Evolutionary conservation across 2,329 filamentous ascomycete genomes (phyloP), one percentile per base, ranked within the genome.

Genomic region (Ophiocordyceps camponoti-saundersi): DNA sequence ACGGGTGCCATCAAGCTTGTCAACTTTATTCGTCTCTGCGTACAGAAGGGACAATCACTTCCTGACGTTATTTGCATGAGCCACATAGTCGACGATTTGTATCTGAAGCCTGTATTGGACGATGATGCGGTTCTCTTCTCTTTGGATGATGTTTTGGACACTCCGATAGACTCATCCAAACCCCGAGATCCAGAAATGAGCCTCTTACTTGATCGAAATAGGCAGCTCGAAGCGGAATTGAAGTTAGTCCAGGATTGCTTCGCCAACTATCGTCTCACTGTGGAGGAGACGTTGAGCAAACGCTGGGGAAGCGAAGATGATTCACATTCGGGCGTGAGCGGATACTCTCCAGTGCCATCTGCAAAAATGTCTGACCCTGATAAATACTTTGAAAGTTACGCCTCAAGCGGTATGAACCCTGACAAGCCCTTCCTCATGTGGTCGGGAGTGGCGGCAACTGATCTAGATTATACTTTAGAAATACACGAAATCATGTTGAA

Each of bases 401-500:
- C 74, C 11, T 65, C 69, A 48, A 69, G 71, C 50, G 79, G 82
- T 83, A 63, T 51, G 69, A 55, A 41, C 21, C 8, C 15, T 18
- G 29, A 13, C n/a, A 4, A 22, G 20, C 7, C 29, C 10, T 26
- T 13, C 15, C 22, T n/a, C 26, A 6, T 2, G 4, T 29, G 26
- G 4, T 26, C 23, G 23, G 23, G 16, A 13, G 16, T 3, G 16
- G 6, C 44, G 40, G 16, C 43, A 15, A 29, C 50, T 53, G 40
- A 40, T 10, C n/a, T n/a, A n/a, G n/a, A n/a, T 29, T 11, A 8
- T 0, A 11, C 13, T 16, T 3, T 29, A 84, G 85, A 87, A 48
- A 95, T 96, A 48, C 89, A 96, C 61, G 87, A 95, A 60, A 88
- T 84, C 8, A 96, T 96, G 89, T 74, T 96, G 51, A 94, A 95